phyloP scores from a whole-genome alignment of 495 filamentous ascomycete species.

The Pseudotulostoma volvatum region DNA sequence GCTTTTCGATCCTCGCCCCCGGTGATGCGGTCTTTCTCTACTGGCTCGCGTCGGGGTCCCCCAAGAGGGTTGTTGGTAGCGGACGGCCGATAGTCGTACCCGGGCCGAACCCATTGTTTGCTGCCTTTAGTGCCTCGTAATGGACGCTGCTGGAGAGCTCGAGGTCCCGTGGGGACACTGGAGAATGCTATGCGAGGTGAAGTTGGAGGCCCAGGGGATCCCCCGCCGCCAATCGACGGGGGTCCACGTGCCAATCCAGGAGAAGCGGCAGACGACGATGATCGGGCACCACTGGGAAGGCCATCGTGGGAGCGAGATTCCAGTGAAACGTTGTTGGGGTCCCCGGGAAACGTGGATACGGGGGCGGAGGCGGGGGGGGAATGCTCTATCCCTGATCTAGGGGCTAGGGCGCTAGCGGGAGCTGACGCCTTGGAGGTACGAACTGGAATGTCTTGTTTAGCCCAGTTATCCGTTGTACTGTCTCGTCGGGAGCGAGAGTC shows the following conservation, averaged over 20 bases:
- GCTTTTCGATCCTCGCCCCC: conserved; percentile 9
- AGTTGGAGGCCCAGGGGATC: conserved; percentile 25
- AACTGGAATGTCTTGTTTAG: conserved; percentile 8
- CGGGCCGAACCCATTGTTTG: conserved; percentile 48
- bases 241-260: conserved; percentile 14
- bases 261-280: conserved; percentile 7
- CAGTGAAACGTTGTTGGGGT: conserved; percentile 7
- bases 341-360: conserved; percentile 22
- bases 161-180: conserved; percentile 41
- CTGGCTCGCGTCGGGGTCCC: conserved; percentile 20
- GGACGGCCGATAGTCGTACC: conserved; percentile 17
- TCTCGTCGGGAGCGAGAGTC: conserved; percentile 11
- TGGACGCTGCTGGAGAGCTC: conserved; percentile 30
- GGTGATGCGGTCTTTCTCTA: conserved; percentile 16
- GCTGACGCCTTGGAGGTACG: conserved; percentile 10
- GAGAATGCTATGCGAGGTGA: conserved; percentile 35
- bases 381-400: conserved; percentile 13
- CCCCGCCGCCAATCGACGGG: conserved; percentile 15
- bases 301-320: conserved; percentile 11
- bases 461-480: conserved; percentile 3
- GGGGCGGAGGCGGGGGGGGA: conserved; percentile 29
- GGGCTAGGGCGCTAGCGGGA: conserved; percentile 1
- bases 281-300: neutral
- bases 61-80: conserved; percentile 13
- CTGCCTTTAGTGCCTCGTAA: conserved; percentile 28